Conservation (phyloP, 2,329 filamentous ascomycete genomes). For the Talaromyces sp. region DNA sequence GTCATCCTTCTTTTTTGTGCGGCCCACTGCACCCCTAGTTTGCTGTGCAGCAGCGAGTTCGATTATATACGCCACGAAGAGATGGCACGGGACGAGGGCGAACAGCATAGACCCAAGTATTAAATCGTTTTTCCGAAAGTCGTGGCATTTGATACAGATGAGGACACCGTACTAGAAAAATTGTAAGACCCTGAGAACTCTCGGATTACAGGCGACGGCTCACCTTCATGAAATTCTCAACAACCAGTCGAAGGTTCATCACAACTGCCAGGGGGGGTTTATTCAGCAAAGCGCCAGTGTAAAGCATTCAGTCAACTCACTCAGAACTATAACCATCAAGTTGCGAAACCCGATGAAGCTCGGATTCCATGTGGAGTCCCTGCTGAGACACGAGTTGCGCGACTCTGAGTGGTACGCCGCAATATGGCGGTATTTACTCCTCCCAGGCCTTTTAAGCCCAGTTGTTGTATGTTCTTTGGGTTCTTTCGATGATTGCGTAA, state of each 20-base stretch:
- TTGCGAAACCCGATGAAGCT: slow-evolving; percentile 95
- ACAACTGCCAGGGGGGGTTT: slow-evolving; percentile 57
- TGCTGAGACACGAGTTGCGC: slow-evolving; percentile 76
- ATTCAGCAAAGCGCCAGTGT: slow-evolving; percentile 10
- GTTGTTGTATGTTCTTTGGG: slow-evolving; percentile 7
- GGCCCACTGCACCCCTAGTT: slow-evolving; percentile 64
- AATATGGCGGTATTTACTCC: slow-evolving; percentile 82
- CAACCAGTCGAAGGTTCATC: slow-evolving; percentile 87
- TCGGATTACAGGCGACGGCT: background rate
- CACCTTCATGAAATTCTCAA: slow-evolving; percentile 95
- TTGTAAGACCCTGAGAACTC: background rate
- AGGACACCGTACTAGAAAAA: slow-evolving; percentile 76
- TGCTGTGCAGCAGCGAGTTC: slow-evolving; percentile 78
- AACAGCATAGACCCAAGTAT: slow-evolving; percentile 73
- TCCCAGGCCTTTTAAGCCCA: slow-evolving; percentile 24
- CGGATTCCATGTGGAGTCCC: slow-evolving; percentile 68
- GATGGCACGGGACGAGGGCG: slow-evolving; percentile 81
- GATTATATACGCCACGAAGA: slow-evolving; percentile 85
- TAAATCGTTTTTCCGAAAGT: slow-evolving; percentile 75
- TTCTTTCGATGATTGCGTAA: slow-evolving; percentile 2
- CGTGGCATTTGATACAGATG: slow-evolving; percentile 85
- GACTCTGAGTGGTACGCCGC: slow-evolving; percentile 73
- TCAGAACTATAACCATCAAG: slow-evolving; percentile 87
- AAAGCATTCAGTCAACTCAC: slow-evolving; percentile 39
- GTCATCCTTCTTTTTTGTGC: slow-evolving; percentile 47